Base-by-base conservation (phyloP, 208 protist genomes). In the Angomonas deanei region DNA sequence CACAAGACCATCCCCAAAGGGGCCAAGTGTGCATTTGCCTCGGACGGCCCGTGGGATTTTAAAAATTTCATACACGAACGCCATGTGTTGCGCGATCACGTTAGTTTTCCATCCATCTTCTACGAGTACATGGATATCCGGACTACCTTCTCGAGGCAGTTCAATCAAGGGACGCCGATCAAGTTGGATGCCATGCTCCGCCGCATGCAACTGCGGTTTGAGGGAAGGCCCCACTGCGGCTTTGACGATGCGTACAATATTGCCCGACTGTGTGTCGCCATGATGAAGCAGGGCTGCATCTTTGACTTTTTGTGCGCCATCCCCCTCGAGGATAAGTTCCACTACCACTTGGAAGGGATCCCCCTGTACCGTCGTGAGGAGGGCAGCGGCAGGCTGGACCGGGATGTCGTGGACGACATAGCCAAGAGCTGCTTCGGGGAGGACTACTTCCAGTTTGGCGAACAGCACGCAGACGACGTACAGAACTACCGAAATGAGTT, bases 221-320 rank as follows among this genome's bases (percentile, higher is more conserved):
- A 95, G 24, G 92, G 92, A 6, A 76, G 88, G 24, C 79, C 74
- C 13, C 92, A 97, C 61, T 90, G 77, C 69, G 92, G 92, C 53
- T 93, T 94, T 64, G 92, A 97, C 61, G 92, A 97, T 58, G 80
- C 92, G 19, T 74, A 82, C 42, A 97, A 97, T 70, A 97, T 97
- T 55, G 89, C 92, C 1, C 89, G 92, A 0, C 74, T 96, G 6
- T 79, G 80, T 2, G 62, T 94, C 46, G 74, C 78, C 27, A 90
- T 95, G 89, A 92, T 93, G 86, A 58, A 70, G 32, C 62, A 48
- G 0, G 89, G 89, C 36, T 95, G 89, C 65, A 64, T 93, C 19
- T 84, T 95, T 61, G 80, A 95, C 73, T 95, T 87, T 61, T 66
- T 95, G 1, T 31, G 87, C 1, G 60, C 72, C 31, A 85, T 95